Evolutionary conservation across 2,329 filamentous ascomycete species (phyloP), one percentile per base, ranked within the genome.

Genomic region (Xylaria sp.): DNA sequence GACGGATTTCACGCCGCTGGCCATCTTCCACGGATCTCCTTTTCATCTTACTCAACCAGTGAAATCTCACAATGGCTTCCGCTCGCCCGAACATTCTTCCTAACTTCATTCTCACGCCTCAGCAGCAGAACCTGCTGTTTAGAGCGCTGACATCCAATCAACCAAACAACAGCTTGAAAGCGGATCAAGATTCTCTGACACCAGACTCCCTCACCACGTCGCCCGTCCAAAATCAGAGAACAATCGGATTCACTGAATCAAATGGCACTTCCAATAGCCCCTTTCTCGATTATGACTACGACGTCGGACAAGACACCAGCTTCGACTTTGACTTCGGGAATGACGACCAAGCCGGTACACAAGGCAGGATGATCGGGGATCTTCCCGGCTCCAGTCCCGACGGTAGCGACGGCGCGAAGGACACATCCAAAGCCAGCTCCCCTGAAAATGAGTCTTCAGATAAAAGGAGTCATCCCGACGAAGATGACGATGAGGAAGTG

Each of bases 241-340:
- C 66, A 80, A 82, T 81, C 50, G 62, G 61, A 20, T 81, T 83
- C 1, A 83, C 84, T 41, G 81, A 81, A 31, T 79, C 88, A 55
- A 77, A 75, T 65, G 86, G 84, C 72, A 87, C 89, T 54, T 89
- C 94, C 39, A 92, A 94, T 58, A 96, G 92, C 72, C 94, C 94
- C 0, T 94, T 91, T 77, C 85, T 97, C 67, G 94, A 97, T 72
- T 96, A 94, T 76, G 90, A 92, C 73, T 91, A 92, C 73, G 90
- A 92, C 56, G 90, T 94, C 67, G 93, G 94, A 68, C 85, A 85
- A 68, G 92, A 94, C 76, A 88, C 87, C 44, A 90, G 86, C 78
- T 94, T 94, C 78, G 92, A 94, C 74, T 94, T 94, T 72, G 90
- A 94, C 65, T 84, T 86, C 57, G 82, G 82, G 70, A 81, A 84